These are phyloP conservation scores for Suhomyces coccinellae DNA, from an alignment of 1,139 yeast genomes.

Conservation along the genomic window DNA sequence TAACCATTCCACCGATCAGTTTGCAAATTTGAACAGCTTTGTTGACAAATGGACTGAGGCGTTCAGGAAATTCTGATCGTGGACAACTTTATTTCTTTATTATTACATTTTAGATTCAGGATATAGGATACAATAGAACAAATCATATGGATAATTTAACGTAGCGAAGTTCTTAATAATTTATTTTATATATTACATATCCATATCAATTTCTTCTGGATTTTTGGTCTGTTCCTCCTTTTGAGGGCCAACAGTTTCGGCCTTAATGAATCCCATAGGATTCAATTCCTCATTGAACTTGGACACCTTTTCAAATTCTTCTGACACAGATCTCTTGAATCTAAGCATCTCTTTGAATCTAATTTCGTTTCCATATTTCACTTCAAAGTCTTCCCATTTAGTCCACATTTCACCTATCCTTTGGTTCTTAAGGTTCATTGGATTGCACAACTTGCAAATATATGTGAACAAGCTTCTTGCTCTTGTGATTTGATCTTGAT, in stretches of 20 bases:
- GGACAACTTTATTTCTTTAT: slow-evolving; percentile 1
- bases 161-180: neutral
- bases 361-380: slow-evolving; percentile 66
- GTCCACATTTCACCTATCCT: slow-evolving; percentile 47
- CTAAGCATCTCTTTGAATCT: slow-evolving; percentile 76
- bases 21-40: slow-evolving; percentile 38
- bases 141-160: neutral
- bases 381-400: slow-evolving; percentile 74
- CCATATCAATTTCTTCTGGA: slow-evolving; percentile 69
- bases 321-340: slow-evolving; percentile 44
- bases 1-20: slow-evolving; percentile 37
- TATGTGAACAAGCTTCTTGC: slow-evolving; percentile 61
- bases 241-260: slow-evolving; percentile 22
- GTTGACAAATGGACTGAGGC: slow-evolving; percentile 40
- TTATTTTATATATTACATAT: slow-evolving; percentile 31
- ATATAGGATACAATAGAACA: slow-evolving; percentile 3
- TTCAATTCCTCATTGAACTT: slow-evolving; percentile 30
- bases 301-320: slow-evolving; percentile 37
- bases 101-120: slow-evolving; percentile 1
- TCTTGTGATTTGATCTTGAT: slow-evolving; percentile 50
- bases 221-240: slow-evolving; percentile 30
- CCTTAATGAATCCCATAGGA: slow-evolving; percentile 59
- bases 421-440: slow-evolving; percentile 17
- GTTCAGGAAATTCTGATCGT: slow-evolving; percentile 19
- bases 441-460: slow-evolving; percentile 27